Conservation (phyloP, 2,329 filamentous ascomycete genomes). For the Aspergillus bombycis region DNA sequence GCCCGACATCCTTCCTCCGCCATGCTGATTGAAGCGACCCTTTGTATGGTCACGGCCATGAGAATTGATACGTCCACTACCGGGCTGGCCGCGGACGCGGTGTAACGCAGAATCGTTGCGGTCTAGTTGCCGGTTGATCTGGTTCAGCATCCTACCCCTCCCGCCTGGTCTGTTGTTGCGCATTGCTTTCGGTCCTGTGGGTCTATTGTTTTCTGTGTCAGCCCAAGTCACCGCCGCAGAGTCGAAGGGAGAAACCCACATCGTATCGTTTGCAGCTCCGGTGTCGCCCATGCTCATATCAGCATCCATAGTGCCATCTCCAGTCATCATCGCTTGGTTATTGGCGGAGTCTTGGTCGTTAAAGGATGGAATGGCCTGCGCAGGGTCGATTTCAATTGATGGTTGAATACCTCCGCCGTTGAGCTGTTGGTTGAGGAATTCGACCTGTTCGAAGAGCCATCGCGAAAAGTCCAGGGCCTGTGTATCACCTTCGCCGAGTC, state of each 20-base stretch:
- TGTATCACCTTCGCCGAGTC: conserved; percentile 78
- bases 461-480: conserved; percentile 80
- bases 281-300: conserved; percentile 77
- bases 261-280: conserved; percentile 41
- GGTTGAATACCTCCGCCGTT: conserved; percentile 52
- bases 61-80: conserved; percentile 78
- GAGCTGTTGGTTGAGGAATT: conserved; percentile 65
- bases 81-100: conserved; percentile 69
- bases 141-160: conserved; percentile 81
- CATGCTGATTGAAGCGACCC: conserved; percentile 60
- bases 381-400: conserved; percentile 19
- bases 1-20: conserved; percentile 46
- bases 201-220: conserved; percentile 60
- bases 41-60: conserved; percentile 72
- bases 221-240: conserved; percentile 25
- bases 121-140: conserved; percentile 82
- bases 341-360: conserved; percentile 38
- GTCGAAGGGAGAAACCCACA: conserved; percentile 34
- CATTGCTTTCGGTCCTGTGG: conserved; percentile 94
- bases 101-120: conserved; percentile 78
- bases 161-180: conserved; percentile 69
- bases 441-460: conserved; percentile 93
- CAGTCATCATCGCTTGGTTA: conserved; percentile 12
- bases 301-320: conserved; percentile 61
- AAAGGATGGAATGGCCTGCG: conserved; percentile 39